phyloP scores from a whole-genome alignment of 441 rosid species.

The Pelargonium fulgidum region DNA sequence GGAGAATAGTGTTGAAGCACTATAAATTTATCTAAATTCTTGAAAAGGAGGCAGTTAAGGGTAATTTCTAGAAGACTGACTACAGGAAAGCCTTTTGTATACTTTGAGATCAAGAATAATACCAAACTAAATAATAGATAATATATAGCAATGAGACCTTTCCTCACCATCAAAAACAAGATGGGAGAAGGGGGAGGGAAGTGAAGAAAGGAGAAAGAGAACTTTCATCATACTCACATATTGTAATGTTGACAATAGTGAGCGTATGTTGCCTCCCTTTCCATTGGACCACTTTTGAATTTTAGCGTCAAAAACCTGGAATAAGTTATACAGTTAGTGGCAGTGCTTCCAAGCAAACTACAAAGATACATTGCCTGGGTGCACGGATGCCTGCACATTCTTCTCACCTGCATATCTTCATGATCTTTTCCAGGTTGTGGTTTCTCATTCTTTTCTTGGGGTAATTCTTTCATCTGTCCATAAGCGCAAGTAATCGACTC shows the following conservation, averaged over 20 bases:
- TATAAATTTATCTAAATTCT: not conserved
- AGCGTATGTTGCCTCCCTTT: conserved; percentile 81
- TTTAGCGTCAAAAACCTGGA: conserved; percentile 57
- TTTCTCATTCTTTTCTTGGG: conserved; percentile 35
- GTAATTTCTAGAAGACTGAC: not conserved
- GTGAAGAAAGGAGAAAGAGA: not conserved
- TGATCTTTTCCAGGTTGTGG: conserved; percentile 27
- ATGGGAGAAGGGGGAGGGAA: not conserved
- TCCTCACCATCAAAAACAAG: not conserved
- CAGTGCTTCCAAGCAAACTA: conserved; percentile 7
- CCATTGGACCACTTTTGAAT: conserved; percentile 77
- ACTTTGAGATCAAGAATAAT: not conserved
- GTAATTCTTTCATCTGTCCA: conserved; percentile 54
- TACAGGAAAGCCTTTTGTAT: conserved; percentile 3
- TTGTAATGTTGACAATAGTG: conserved; percentile 82
- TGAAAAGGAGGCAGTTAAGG: not conserved
- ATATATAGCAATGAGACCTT: not conserved
- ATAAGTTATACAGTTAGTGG: conserved; percentile 4
- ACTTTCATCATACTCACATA: conserved; percentile 49
- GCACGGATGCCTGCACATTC: not conserved
- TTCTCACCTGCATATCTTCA: conserved; percentile 49
- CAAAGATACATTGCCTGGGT: conserved; percentile 14
- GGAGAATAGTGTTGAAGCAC: not conserved
- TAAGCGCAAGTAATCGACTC: conserved; percentile 9
- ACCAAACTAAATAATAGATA: not conserved